Conservation (phyloP, 2,329 filamentous ascomycete genomes). For the Metarhizium rileyi region DNA sequence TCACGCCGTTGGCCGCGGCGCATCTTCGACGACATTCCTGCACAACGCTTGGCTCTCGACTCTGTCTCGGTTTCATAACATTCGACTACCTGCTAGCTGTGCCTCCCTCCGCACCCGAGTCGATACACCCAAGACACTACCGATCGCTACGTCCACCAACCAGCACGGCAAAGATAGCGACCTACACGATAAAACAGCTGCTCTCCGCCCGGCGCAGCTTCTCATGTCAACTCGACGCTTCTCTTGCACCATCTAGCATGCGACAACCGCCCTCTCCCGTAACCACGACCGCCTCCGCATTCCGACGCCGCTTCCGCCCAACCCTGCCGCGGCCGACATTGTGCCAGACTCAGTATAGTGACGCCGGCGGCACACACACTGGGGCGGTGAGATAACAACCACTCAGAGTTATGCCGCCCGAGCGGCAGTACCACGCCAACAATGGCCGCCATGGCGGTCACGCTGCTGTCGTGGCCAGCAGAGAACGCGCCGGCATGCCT, state of each 20-base stretch:
- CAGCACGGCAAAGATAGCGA: not conserved
- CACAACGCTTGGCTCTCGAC: too few species aligned
- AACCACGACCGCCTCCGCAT: not conserved
- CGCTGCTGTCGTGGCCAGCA: constrained; percentile 26
- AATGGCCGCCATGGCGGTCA: constrained; percentile 30
- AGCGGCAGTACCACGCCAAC: constrained; percentile 29
- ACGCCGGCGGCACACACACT: constrained; percentile 6
- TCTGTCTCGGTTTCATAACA: too few species aligned
- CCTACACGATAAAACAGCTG: not conserved
- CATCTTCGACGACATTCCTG: not conserved
- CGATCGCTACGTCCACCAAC: not conserved
- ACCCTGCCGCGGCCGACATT: not conserved
- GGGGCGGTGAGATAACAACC: constrained; percentile 4
- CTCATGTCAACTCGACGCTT: not conserved
- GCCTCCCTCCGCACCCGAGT: not conserved
- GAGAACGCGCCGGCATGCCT: constrained; percentile 35
- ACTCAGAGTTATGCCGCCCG: constrained; percentile 14
- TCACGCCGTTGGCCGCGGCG: not conserved
- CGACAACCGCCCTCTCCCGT: not conserved
- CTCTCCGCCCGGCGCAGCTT: not conserved
- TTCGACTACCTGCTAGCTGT: too few species aligned
- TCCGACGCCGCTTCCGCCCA: not conserved
- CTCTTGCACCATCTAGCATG: not conserved
- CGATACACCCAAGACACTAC: not conserved
- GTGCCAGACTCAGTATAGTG: not conserved